Base-by-base conservation (phyloP, 2,329 filamentous ascomycete species). In the Trichoderma lentiforme region DNA sequence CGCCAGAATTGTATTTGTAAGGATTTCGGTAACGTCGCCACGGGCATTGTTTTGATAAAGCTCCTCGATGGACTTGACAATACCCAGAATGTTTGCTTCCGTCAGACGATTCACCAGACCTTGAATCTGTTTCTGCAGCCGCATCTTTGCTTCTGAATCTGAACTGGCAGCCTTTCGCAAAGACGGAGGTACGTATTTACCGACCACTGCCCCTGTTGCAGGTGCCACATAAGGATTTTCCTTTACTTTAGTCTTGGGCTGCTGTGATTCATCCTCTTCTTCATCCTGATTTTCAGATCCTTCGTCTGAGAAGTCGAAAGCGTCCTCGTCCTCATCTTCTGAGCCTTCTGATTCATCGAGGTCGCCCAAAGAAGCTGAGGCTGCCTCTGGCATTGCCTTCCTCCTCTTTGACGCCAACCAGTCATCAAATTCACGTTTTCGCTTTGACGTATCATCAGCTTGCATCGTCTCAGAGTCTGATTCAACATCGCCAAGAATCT, bases 141-240 rank as follows among this genome's bases (percentile, higher is more conserved):
- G 90, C 14, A 86, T 85, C 62, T 92, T 84, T 56, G 87, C 84
- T 79, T 97, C 92, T 1, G 88, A 86, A 74, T 93, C 90, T 0
- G 89, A 88, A 1, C 87, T 85, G 3, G 88, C 82, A 39, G 87
- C 83, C 75, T 87, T 90, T 61, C 94, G 89, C 68, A 96, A 83
- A 1, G 95, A 97, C 3, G 95, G 96, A 1, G 96, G 95, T 3
- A 98, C 87, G 77, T 99, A 99, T 87, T 97, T 97, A 6, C 86
- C 84, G 21, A 84, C 79, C 53, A 83, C 80, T 18, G 79, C 77
- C 24, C 83, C 83, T 2, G 82, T 81, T 2, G 83, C 80, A 5
- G 95, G 95, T 3, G 95, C 92, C 65, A 95, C 85, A 76, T 97
- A 98, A 5, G 95, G 95, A 75, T 98, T 98, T 80, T 98, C 95